Conservation (phyloP, 192 early-diverging fungal genomes). For the Entomortierella beljakovae region DNA sequence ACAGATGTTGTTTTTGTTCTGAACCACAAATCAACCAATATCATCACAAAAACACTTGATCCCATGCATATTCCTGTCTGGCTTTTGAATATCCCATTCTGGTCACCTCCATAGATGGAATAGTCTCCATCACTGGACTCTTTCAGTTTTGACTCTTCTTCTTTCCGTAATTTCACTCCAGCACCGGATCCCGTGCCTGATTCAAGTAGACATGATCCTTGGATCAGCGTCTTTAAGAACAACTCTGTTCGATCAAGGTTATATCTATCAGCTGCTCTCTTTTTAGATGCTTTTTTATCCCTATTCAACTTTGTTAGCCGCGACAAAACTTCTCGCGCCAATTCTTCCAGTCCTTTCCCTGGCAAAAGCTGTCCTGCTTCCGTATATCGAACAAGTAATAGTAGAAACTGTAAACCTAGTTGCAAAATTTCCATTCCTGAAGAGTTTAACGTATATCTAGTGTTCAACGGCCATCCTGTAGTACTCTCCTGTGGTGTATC, state of each 20-base stretch:
- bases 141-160: neutral
- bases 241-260: constrained; percentile 37
- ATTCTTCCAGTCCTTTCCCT: constrained; percentile 25
- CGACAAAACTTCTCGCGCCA: constrained; percentile 28
- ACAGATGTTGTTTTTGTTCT: constrained; percentile 17
- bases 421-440: constrained; percentile 37
- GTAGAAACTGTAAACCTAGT: constrained; percentile 35
- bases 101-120: constrained; percentile 2
- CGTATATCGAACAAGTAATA: constrained; percentile 34
- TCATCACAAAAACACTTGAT: constrained; percentile 46
- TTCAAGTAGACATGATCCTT: constrained; percentile 34
- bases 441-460: constrained; percentile 9
- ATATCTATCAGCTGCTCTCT: constrained; percentile 8
- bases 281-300: constrained; percentile 15
- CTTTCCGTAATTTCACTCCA: constrained; percentile 10
- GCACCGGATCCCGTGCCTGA: constrained; percentile 41
- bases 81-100: constrained; percentile 22
- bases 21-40: constrained; percentile 40
- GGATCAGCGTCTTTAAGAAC: constrained; percentile 37
- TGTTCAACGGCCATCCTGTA: constrained; percentile 44
- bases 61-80: constrained; percentile 24
- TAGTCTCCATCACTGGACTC: neutral
- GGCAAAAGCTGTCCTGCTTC: constrained; percentile 25
- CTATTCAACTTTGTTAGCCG: constrained; percentile 30
- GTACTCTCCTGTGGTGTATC: too few relatives aligned